Evolutionary conservation across 2,329 filamentous ascomycete genomes (phyloP).

Genomic region (Aaosphaeria arxii): DNA sequence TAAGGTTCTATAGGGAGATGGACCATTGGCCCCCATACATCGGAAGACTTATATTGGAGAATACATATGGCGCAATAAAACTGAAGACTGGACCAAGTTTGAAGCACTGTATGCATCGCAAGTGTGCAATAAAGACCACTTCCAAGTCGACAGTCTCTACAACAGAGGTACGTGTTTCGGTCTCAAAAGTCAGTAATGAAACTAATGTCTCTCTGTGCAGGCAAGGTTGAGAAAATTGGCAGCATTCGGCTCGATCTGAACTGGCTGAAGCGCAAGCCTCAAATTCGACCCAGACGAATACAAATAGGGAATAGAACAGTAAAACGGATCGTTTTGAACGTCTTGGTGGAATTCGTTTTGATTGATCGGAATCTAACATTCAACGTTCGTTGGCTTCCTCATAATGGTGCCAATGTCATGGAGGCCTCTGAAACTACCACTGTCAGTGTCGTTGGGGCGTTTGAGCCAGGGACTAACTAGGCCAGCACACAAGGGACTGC

Average conservation of each 20-base stretch:
- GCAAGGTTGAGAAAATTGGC: constrained; percentile 8
- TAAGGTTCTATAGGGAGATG: background rate
- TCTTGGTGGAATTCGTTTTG: constrained; percentile 12
- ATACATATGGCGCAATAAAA: background rate
- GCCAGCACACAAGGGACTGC: background rate
- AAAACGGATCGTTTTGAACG: background rate
- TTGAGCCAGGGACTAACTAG: background rate
- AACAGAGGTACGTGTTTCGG: constrained; percentile 5
- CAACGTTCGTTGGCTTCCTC: constrained; percentile 7
- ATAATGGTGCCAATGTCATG: background rate
- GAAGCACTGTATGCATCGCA: constrained; percentile 5
- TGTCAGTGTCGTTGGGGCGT: background rate
- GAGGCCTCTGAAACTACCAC: background rate
- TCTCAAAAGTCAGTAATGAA: background rate
- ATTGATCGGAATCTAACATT: constrained; percentile 14
- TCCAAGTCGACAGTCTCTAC: constrained; percentile 3
- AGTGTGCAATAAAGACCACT: constrained; percentile 10
- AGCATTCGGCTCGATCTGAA: constrained; percentile 9
- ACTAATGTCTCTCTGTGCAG: background rate
- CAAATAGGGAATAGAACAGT: constrained; percentile 1
- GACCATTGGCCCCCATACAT: background rate
- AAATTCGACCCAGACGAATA: background rate
- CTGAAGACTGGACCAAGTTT: background rate
- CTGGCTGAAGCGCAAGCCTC: background rate
- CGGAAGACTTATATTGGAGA: background rate